phyloP scores from a whole-genome alignment of 148 eudicot species.

The Salicornia ramosissima region DNA sequence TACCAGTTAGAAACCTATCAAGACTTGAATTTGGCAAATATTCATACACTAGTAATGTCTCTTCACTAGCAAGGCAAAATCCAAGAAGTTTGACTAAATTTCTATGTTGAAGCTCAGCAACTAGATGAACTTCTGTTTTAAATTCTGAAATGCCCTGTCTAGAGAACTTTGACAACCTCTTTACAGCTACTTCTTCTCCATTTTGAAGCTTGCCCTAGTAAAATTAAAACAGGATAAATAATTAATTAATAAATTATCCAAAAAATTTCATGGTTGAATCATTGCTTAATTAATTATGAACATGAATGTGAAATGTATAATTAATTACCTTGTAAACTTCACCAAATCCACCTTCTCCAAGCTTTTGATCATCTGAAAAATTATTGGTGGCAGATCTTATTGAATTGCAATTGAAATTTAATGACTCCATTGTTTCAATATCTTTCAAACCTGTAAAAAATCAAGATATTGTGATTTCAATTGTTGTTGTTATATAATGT shows the following conservation, averaged over 20 bases:
- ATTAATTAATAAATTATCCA: no score
- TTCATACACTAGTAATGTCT: constrained; percentile 30
- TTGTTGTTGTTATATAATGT: background rate
- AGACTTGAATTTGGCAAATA: constrained; percentile 30
- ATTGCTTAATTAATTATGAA: background rate
- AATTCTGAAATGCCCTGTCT: constrained; percentile 28
- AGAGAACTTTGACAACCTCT: constrained; percentile 28
- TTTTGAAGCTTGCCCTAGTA: constrained; percentile 18
- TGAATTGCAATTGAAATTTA: constrained; percentile 26
- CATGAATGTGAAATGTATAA: background rate
- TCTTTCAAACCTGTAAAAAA: constrained; percentile 27
- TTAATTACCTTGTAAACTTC: constrained; percentile 33
- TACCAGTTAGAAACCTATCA: constrained; percentile 30
- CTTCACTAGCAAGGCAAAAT: constrained; percentile 18
- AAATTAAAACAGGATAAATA: no score
- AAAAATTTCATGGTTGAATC: no score
- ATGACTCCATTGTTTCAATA: constrained; percentile 27
- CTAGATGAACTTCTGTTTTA: constrained; percentile 31
- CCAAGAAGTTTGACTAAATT: constrained; percentile 29
- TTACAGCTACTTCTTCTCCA: constrained; percentile 31
- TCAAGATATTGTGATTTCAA: background rate
- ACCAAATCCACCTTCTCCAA: constrained; percentile 40
- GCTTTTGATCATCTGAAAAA: constrained; percentile 28
- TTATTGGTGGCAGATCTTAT: constrained; percentile 29
- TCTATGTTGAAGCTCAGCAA: constrained; percentile 32